Evolutionary conservation across 2,329 filamentous ascomycete species (phyloP).

Genomic region (Alternaria alternata): DNA sequence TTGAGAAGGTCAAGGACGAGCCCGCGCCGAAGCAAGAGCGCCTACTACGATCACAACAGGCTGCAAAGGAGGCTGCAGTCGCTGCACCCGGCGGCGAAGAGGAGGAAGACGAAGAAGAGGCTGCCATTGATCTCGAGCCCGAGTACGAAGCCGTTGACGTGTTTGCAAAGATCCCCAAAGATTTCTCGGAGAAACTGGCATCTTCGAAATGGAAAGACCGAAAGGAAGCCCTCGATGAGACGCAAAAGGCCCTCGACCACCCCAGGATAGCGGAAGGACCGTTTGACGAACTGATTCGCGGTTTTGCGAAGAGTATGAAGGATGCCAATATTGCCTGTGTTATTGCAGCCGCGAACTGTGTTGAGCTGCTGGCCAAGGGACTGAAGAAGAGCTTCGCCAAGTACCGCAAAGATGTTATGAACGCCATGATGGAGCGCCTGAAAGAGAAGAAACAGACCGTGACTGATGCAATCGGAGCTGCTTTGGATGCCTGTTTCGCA

Average conservation of each 20-base stretch:
- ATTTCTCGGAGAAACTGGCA: constrained; percentile 82
- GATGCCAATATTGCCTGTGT: constrained; percentile 97
- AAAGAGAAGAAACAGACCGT: constrained; percentile 97
- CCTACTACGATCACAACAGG: constrained; percentile 87
- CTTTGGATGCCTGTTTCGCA: constrained; percentile 75
- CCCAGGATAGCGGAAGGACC: constrained; percentile 91
- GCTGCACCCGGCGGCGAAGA: constrained; percentile 63
- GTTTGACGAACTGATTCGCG: constrained; percentile 83
- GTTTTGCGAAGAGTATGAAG: constrained; percentile 96
- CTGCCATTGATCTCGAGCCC: constrained; percentile 73
- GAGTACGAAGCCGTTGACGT: constrained; percentile 85
- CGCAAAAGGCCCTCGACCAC: constrained; percentile 79
- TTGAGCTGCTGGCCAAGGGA: constrained; percentile 87
- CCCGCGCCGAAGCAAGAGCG: constrained; percentile 88
- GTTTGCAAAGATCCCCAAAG: constrained; percentile 77
- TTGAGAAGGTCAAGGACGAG: constrained; percentile 91
- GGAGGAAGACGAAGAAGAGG: constrained; percentile 64
- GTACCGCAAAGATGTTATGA: constrained; percentile 81
- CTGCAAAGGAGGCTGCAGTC: constrained; percentile 75
- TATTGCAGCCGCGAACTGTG: constrained; percentile 89
- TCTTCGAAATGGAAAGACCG: constrained; percentile 99
- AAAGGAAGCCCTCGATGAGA: constrained; percentile 89
- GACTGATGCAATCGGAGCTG: constrained; percentile 84
- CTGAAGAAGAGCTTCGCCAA: constrained; percentile 79
- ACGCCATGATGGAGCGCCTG: constrained; percentile 90